Evolutionary conservation across 768 basidiomycete species (phyloP).

Genomic region (Naganishia onofrii): DNA sequence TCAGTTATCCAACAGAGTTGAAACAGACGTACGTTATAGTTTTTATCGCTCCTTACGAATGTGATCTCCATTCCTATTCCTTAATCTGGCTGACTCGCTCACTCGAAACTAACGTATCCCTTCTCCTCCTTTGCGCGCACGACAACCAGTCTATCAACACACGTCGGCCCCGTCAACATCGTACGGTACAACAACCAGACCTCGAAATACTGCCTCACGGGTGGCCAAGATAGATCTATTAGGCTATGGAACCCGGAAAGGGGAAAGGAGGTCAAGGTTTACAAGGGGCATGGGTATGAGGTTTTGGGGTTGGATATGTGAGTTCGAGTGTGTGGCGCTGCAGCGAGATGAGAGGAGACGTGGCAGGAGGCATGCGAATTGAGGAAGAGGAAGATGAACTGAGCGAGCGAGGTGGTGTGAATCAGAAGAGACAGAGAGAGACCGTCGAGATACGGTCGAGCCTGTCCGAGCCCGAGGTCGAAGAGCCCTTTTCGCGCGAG

Average conservation of each 20-base stretch:
- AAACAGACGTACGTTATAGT: conserved; percentile 29
- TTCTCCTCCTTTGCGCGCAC: background rate
- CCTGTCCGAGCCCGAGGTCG: too few species aligned
- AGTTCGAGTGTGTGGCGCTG: conserved; percentile 44
- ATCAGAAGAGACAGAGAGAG: too few species aligned
- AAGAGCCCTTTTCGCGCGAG: too few species aligned
- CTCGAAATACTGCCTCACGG: conserved; percentile 86
- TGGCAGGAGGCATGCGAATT: too few species aligned
- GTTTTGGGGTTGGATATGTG: conserved; percentile 86
- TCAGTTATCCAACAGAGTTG: conserved; percentile 26
- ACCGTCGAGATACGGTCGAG: too few species aligned
- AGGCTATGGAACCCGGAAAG: conserved; percentile 83
- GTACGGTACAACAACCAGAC: conserved; percentile 85
- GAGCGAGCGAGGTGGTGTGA: too few species aligned
- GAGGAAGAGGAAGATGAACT: too few species aligned
- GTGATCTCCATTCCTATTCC: background rate
- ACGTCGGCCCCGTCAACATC: conserved; percentile 75
- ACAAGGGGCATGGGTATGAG: conserved; percentile 91
- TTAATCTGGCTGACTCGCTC: background rate
- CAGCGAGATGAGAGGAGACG: too few species aligned
- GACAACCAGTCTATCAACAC: conserved; percentile 41
- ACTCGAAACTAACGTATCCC: background rate
- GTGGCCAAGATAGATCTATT: conserved; percentile 84
- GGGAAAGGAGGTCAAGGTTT: conserved; percentile 86
- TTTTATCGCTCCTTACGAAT: too few species aligned